These are phyloP conservation scores for Gonium pectorale DNA, from an alignment of 139 green algal genomes.

Conservation along the genomic window DNA sequence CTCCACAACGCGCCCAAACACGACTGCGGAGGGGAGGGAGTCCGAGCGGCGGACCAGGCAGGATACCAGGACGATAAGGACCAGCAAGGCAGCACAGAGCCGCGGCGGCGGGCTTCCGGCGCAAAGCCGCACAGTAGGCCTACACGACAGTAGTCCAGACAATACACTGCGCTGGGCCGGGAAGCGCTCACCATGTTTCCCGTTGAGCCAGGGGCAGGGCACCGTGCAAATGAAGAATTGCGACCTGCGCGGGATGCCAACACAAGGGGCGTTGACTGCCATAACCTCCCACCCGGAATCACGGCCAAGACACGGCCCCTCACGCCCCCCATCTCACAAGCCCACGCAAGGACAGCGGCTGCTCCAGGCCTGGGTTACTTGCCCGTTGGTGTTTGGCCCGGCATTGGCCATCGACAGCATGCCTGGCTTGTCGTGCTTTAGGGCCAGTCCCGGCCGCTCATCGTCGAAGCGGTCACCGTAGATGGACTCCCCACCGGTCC, in stretches of 20 bases:
- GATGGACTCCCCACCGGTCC: slow-evolving; percentile 90
- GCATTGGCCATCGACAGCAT: slow-evolving; percentile 81
- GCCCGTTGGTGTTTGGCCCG: slow-evolving; percentile 80
- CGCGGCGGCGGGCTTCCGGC: no score
- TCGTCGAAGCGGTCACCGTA: slow-evolving; percentile 88
- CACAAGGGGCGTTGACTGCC: no score
- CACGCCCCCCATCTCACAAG: no score
- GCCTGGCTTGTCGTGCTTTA: slow-evolving; percentile 85
- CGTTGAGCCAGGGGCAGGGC: slow-evolving; percentile 80
- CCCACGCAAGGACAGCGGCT: no score
- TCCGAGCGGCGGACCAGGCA: neutral
- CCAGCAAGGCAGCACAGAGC: neutral
- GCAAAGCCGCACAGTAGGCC: neutral
- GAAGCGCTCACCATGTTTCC: slow-evolving; percentile 86
- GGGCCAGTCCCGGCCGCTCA: slow-evolving; percentile 85
- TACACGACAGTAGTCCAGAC: neutral
- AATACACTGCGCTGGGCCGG: no score
- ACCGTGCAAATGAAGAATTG: slow-evolving; percentile 86
- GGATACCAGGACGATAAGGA: no score
- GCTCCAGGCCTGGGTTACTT: slow-evolving; percentile 20
- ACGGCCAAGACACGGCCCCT: no score
- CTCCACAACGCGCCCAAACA: slow-evolving; percentile 91
- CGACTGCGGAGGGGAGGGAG: slow-evolving; percentile 63
- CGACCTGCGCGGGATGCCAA: slow-evolving; percentile 15
- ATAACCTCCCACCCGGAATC: no score